phyloP scores from a whole-genome alignment of 2,329 filamentous ascomycete species.

The Teratosphaeria nubilosa region DNA sequence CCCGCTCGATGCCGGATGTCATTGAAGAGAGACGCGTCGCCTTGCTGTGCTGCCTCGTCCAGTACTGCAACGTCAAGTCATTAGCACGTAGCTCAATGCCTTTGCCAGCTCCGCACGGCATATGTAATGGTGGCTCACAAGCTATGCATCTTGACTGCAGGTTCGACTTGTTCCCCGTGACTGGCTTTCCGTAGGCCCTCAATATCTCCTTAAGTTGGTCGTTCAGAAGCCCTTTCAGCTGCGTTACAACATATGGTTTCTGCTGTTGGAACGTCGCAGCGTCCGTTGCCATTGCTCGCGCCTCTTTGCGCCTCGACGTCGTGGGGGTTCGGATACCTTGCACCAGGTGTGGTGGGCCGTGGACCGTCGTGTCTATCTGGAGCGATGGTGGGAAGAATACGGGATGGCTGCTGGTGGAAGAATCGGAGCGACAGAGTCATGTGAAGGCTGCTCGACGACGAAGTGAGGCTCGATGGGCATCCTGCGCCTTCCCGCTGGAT shows the following conservation, averaged over 20 bases:
- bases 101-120: constrained; percentile 15
- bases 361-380: neutral
- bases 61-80: constrained; percentile 26
- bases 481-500: neutral
- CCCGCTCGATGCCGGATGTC: constrained; percentile 31
- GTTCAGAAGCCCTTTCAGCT: constrained; percentile 46
- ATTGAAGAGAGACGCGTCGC: constrained; percentile 27
- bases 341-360: neutral
- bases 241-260: constrained; percentile 12
- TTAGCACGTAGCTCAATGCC: constrained; percentile 2
- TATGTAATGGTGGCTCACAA: constrained; percentile 47
- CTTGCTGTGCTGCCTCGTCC: constrained; percentile 22
- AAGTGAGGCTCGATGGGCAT: constrained; percentile 1
- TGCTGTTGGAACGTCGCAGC: neutral
- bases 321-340: neutral
- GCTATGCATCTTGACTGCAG: constrained; percentile 68
- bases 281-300: neutral
- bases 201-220: constrained; percentile 68
- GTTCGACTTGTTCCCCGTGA: constrained; percentile 75
- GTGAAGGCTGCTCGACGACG: neutral
- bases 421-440: neutral
- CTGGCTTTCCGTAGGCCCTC: constrained; percentile 60
- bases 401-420: neutral
- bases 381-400: neutral
- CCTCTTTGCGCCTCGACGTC: neutral